Base-by-base conservation (phyloP, 192 early-diverging fungal species). In the Obelidium mucronatum region DNA sequence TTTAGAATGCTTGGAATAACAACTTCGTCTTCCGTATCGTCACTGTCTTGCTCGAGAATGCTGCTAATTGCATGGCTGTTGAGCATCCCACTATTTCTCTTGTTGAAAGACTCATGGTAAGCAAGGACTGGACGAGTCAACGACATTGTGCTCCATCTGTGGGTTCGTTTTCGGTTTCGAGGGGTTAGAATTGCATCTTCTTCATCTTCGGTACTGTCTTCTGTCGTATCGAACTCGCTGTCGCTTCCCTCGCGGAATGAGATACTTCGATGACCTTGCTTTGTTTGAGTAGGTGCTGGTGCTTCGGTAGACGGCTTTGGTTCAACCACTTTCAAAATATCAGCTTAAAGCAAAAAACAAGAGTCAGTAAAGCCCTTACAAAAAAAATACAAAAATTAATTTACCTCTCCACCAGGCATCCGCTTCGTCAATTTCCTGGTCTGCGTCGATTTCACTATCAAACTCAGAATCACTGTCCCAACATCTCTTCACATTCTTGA, bases 401-500 rank as follows among this genome's bases (percentile, higher is more conserved):
- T 48, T 19, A 48, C 44, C 36, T 44, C 65, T 22, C 74, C 74
- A 62, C 76, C 76, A 77, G 22, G 52, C 63, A 17, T 58, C 58
- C 19, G 55, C 31, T 33, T 77, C 76, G 11, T 39, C 68, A 19
- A 44, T 13, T 34, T 79, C 82, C 36, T 61, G 74, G 33, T 80
- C 81, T 26, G 53, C 59, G 30, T 87, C 86, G 2, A 80, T 68
- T 40, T 88, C 87, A 51, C 83, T 85, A 53, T 88, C 87, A 79
- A 80, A 88, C 30, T 86, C 84, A 19, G 59, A 40, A 67, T 88
- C 87, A 15, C 48, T 73, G 1, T 86, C 82, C 87, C 87, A 88
- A 44, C 58, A 74, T 51, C 82, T 58, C 53, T 65, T 40, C 22
- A 66, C 65, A 40, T 34, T 34, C 34, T 76, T 77, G 19, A 77